Base-by-base conservation (phyloP, 1,139 yeast species). In the Pichia sp. region DNA sequence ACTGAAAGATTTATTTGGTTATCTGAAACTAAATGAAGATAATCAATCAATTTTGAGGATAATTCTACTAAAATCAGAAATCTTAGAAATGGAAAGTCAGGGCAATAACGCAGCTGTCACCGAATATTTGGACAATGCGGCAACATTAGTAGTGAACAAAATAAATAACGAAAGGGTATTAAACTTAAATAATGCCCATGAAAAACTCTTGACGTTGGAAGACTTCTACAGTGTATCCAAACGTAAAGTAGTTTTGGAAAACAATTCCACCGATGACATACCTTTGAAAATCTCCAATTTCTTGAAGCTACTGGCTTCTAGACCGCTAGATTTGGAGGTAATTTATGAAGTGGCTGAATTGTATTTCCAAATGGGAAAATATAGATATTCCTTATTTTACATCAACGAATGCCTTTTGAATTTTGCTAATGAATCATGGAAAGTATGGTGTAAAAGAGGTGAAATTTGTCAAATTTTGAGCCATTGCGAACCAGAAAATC, bases 331-430 rank as follows among this genome's bases (percentile, higher is more conserved):
- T 62, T 66, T 76, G 5, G 78, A 82, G 52, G 67, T 85, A 1
- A 87, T 95, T 95, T 72, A 79, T 40, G 95, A 85, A 62, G 68
- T 87, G 48, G 84, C 80, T 5, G 76, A 78, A 37, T 70, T 73
- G 29, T 90, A 90, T 58, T 63, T 64, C 35, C 59, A 65, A 8
- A 52, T 71, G n/a, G 88, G 88, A 1, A 79, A 80, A 54, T 81
- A 75, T 54, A 81, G 77, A 33, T 79, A 81, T 55, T 81, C 94
- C 0, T 71, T 83, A 7, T 78, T 72, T 58, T 72, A 86, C 48
- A 71, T 75, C 37, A 79, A 85, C 56, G 95, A 90, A 57, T 74
- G 23, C 23, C 23, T 16, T 16, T 16, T 16, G 23, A 16, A 16
- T 16, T 16, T 16, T 16, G 23, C 23, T 16, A 16, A 16, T 16